Percentiles rank a stretch among this genome's conserved stretches.
These are phyloP conservation scores for Dipteronia sinensis DNA, from an alignment of 345 rosid genomes.

Conservation along the genomic window DNA sequence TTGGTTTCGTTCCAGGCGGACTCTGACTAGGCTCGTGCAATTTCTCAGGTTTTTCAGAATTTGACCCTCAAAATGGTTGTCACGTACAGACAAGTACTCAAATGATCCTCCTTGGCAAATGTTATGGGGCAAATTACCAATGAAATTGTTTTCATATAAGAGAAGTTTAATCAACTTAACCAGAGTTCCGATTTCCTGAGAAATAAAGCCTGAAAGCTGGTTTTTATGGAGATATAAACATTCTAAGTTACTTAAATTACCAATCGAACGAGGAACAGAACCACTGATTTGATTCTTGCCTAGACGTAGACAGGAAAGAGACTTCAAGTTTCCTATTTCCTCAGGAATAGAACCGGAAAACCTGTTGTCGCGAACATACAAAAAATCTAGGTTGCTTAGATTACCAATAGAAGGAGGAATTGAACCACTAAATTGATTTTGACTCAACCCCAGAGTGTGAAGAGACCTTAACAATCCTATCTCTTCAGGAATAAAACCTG, in stretches of 20 bases:
- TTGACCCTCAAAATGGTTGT: conserved; percentile 20
- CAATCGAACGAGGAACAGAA: too few species aligned
- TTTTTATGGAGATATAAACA: not conserved
- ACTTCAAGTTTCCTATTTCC: not conserved
- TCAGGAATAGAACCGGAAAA: conserved; percentile 29
- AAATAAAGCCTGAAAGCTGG: not conserved
- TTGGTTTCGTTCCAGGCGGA: not conserved
- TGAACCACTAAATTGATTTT: too few species aligned
- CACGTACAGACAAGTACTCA: rapidly evolving
- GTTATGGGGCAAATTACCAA: conserved; percentile 19
- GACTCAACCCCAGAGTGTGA: too few species aligned
- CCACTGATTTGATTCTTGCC: conserved; percentile 11
- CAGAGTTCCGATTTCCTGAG: conserved; percentile 8
- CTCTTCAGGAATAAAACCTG: too few species aligned
- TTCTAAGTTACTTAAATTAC: too few species aligned
- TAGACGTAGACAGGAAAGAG: conserved; percentile 2
- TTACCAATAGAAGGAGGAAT: conserved; percentile 13
- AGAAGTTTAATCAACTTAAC: not conserved
- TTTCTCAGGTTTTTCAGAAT: conserved; percentile 24
- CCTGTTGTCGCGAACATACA: conserved; percentile 22
- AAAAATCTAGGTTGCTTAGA: conserved; percentile 13
- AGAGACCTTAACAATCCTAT: too few species aligned
- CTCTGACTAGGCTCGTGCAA: conserved; percentile 20
- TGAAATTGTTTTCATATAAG: conserved; percentile 5
- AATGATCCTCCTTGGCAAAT: conserved; percentile 15